Evolutionary conservation across 2,329 filamentous ascomycete species (phyloP), one percentile per base, ranked within the genome.

Genomic region (Penicillium italicum): DNA sequence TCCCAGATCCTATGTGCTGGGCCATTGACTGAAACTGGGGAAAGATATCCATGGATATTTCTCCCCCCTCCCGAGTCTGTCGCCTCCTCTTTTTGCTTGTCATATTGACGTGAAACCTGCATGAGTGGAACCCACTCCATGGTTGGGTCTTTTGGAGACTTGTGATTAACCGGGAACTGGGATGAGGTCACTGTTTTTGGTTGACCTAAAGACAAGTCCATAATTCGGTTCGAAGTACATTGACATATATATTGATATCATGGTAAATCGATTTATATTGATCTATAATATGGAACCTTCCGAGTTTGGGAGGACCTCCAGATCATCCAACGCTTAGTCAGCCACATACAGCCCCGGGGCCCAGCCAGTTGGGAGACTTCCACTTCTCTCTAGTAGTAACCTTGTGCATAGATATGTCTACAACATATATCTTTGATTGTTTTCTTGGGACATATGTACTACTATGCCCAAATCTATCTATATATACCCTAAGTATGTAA

Each of bases 91-190:
- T 51, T 18, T 36, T 9, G 16, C 41, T 38, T 44, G 33, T 47
- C 41, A 50, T 55, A 20, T 58, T 50, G 48, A 60, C 26, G 40
- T 57, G 51, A 37, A 43, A 55, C 36, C 30, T 55, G 40, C 51
- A 48, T 44, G 26, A 16, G 52, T 55, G 55, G 57, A 53, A 59
- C 34, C 42, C 3, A 40, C 50, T 22, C 24, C 10, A 37, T 16
- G 18, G 37, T 33, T 43, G 28, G 28, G 36, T 42, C 20, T 24
- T 16, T 44, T 43, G 18, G 36, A 31, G 20, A 31, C 36, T 50
- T 3, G 26, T 26, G 9, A 33, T 30, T 26, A 20, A 50, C 38
- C 16, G 10, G 24, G 34, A 38, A 40, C 12, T 18, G n/a, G 22
- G 42, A 31, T 52, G 42, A 53, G 20, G 37, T 53, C 34, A 47